Evolutionary conservation across 2,329 filamentous ascomycete genomes (phyloP), one percentile per base, ranked within the genome.

Genomic region (Venturia nashicola): DNA sequence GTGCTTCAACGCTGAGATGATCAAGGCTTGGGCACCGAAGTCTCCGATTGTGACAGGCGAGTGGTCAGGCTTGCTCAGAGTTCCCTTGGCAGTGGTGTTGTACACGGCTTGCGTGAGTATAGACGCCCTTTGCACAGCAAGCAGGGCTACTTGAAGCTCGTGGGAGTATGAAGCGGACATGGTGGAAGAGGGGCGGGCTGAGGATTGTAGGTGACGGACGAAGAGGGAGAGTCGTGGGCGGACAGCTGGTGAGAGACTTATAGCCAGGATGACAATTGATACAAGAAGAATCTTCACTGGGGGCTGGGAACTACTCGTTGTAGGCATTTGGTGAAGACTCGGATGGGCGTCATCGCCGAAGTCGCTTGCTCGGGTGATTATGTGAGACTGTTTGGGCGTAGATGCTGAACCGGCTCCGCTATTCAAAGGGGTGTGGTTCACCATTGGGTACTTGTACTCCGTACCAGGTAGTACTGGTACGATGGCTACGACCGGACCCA

Each of bases 41-140:
- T 99, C 94, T 74, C 93, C 94, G 70, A 97, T 94, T 20, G 94
- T 99, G 71, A 99, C 94, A 68, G 94, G 94, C 11, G 92, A 96
- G 74, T 90, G 91, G 81, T 99, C 94, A 76, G 90, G 88, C 80
- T 99, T 99, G 74, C 88, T 89, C 61, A 96, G 82, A 2, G 94
- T 97, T 70, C 93, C 93, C 79, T 97, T 97, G 70, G 91, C 88
- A 77, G 93, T 94, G 70, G 93, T 89, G 77, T 91, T 81, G 79
- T 89, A 90, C 72, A 91, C 89, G 67, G 83, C 83, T 75, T 90
- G 88, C 61, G 89, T 91, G 65, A 91, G 82, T 68, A 91, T 80
- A 27, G 85, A 80, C 34, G 89, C 92, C 68, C 92, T 86, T 78
- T 96, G 91, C 65, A 96, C 92, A 66, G 92, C 91, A 54, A 96